Evolutionary conservation across 2,329 filamentous ascomycete genomes (phyloP).

Genomic region (Fusarium transvaalense): DNA sequence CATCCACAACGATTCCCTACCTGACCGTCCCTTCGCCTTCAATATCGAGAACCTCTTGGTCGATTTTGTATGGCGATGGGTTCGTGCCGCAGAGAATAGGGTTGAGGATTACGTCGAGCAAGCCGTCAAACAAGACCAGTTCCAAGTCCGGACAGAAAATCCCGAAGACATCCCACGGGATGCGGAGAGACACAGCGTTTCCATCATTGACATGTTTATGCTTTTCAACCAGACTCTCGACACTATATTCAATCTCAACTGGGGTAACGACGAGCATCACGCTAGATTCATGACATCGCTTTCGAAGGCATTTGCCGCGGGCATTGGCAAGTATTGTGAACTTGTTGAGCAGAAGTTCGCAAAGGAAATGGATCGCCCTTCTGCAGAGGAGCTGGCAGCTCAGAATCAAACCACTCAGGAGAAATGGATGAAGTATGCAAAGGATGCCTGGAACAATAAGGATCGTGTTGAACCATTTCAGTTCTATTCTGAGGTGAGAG

Average conservation of each 20-base stretch:
- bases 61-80: conserved; percentile 97
- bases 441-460: conserved; percentile 91
- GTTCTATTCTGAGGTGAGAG: conserved; percentile 88
- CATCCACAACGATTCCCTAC: conserved; percentile 82
- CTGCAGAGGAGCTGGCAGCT: conserved; percentile 85
- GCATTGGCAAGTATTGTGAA: conserved; percentile 91
- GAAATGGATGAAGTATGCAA: conserved; percentile 91
- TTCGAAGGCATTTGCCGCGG: conserved; percentile 84
- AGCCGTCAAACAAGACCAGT: conserved; percentile 90
- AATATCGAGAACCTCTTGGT: conserved; percentile 87
- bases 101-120: conserved; percentile 88
- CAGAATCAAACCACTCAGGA: conserved; percentile 86
- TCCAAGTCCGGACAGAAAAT: conserved; percentile 77
- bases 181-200: conserved; percentile 90
- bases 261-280: conserved; percentile 93
- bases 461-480: conserved; percentile 97
- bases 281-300: conserved; percentile 97
- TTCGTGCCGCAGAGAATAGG: conserved; percentile 81
- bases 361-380: conserved; percentile 92
- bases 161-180: conserved; percentile 75
- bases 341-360: conserved; percentile 86
- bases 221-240: conserved; percentile 94
- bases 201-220: conserved; percentile 91
- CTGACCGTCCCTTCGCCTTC: conserved; percentile 82
- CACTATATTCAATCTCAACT: conserved; percentile 86